Conservation (phyloP, 306 rosid genomes). For the Quercus agrifolia region DNA sequence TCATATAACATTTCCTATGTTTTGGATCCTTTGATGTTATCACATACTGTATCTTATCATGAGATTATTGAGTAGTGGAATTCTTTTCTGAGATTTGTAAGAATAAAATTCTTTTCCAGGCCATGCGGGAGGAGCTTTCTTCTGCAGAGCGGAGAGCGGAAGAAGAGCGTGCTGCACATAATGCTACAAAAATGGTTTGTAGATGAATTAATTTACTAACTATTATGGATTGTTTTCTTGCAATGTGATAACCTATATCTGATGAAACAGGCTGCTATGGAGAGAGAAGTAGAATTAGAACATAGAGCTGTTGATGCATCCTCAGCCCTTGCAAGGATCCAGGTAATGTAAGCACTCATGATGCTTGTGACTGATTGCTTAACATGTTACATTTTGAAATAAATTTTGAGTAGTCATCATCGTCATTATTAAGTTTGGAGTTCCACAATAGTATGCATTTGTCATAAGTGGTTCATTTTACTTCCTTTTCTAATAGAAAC, state of each 20-base stretch:
- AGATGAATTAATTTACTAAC: conserved; percentile 8
- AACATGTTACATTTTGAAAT: neutral
- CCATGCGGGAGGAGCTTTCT: conserved; percentile 89
- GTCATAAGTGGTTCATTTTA: neutral
- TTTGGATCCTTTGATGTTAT: neutral
- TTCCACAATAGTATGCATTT: neutral
- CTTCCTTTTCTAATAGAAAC: neutral
- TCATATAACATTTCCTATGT: conserved; percentile 19
- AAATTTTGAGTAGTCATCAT: too few species aligned
- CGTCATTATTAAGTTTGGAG: neutral
- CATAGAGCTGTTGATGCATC: conserved; percentile 92
- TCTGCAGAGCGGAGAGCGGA: conserved; percentile 95
- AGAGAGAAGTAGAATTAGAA: conserved; percentile 97
- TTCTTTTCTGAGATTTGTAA: neutral
- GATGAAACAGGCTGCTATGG: conserved; percentile 84
- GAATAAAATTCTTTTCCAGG: conserved; percentile 35
- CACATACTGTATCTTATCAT: conserved; percentile 7
- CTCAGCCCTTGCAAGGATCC: conserved; percentile 89
- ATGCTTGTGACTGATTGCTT: neutral
- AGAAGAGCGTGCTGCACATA: conserved; percentile 91
- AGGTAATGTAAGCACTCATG: conserved; percentile 59
- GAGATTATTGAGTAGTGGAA: neutral
- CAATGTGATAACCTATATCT: conserved; percentile 24
- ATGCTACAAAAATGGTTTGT: conserved; percentile 85
- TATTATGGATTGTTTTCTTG: conserved; percentile 18